Base-by-base conservation (phyloP, 345 rosid species). In the Eucalyptus marginata region DNA sequence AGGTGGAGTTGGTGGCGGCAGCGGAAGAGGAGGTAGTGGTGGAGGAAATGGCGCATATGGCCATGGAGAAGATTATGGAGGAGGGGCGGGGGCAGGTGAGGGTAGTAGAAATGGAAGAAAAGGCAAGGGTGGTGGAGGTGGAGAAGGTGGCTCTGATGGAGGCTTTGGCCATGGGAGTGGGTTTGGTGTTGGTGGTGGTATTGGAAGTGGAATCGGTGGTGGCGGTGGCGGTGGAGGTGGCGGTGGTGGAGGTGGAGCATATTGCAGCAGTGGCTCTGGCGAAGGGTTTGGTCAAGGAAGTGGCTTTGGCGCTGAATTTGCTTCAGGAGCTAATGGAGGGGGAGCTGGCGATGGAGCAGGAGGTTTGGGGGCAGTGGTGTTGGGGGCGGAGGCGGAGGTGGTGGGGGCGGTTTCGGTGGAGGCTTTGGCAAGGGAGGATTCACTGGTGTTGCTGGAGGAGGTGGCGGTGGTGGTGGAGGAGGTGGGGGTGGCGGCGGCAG, bases 161-260 rank as follows among this genome's bases (percentile, higher is more conserved):
- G 93, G 91, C 18, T 88, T 66, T 17, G 92, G 92, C 29, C 89
- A 90, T 56, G 92, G 93, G 24, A 87, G 79, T 51, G 92, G 94
- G 15, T 89, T 44, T 89, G 94, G 92, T 9, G 91, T 66, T 13
- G 93, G 92, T 9, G 89, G 49, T 86, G 87, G 33, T n/a, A 17
- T n/a, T 10, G 91, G 80, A 31, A 51, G 91, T 36, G 62, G 83
- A 76, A 76, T 76, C 7, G 47, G 47, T 2, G 12, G 22, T 13
- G 71, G 71, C 2, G 36, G 10, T 4, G 43, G 47, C 4, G 12
- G 22, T 13, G 71, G 71, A 4, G 36, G 10, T 4, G 43, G 43
- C 7, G 25, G 46, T 20, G 27, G 14, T 20, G 83, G 83, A 36
- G 47, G 29, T 76, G 16, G 29, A 76, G 83, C 83, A 76, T 40